A percentile compares a stretch with the other conserved stretches of the same genome.
phyloP scores from a whole-genome alignment of 768 basidiomycete genomes.

The Tephrocybe sp. region DNA sequence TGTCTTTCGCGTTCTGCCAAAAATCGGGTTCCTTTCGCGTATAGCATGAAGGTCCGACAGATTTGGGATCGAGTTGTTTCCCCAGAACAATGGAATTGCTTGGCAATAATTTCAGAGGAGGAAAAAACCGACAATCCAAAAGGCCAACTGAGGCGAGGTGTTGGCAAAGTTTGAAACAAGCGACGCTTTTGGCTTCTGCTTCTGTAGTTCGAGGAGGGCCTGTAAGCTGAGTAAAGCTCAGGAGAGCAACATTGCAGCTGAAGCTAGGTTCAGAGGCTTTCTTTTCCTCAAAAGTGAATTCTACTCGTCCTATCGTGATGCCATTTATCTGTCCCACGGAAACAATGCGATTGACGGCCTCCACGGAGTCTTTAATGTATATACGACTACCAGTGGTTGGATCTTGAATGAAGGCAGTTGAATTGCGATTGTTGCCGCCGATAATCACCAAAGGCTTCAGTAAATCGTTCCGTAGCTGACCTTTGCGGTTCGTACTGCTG shows the following conservation, averaged over 20 bases:
- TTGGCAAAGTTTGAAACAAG: constrained; percentile 58
- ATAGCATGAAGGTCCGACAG: constrained; percentile 53
- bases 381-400: constrained; percentile 63
- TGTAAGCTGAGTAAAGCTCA: constrained; percentile 37
- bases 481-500: too few species aligned
- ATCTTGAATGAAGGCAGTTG: constrained; percentile 49
- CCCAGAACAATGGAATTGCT: constrained; percentile 14
- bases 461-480: too few species aligned
- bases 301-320: constrained; percentile 19
- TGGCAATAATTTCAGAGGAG: constrained; percentile 22
- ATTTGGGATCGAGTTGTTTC: constrained; percentile 21
- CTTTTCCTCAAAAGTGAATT: constrained; percentile 43
- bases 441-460: background rate
- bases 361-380: constrained; percentile 55
- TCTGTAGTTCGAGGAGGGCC: constrained; percentile 47
- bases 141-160: constrained; percentile 48
- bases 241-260: constrained; percentile 51
- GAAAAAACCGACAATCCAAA: constrained; percentile 53
- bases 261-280: constrained; percentile 29
- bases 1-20: constrained; percentile 50
- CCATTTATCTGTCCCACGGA: constrained; percentile 20
- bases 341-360: constrained; percentile 54
- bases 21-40: constrained; percentile 61
- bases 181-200: constrained; percentile 56
- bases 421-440: constrained; percentile 36